A percentile compares a stretch with the other conserved stretches of the same genome.
These are phyloP conservation scores for Diaporthe citri DNA, from an alignment of 2,329 filamentous ascomycete genomes.

Conservation along the genomic window DNA sequence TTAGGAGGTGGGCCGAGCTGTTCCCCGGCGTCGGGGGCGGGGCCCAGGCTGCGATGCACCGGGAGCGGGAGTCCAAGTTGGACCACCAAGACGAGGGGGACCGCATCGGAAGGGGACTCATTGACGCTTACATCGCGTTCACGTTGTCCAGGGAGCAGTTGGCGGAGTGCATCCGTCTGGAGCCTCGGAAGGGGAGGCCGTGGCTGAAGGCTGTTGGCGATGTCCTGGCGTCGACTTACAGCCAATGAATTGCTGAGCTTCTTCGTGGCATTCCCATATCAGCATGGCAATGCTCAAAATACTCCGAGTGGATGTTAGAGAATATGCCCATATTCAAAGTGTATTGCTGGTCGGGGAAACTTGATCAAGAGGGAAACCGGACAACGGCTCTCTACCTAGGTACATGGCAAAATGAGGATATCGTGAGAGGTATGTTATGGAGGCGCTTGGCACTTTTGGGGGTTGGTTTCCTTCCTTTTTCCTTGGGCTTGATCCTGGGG, in stretches of 20 bases:
- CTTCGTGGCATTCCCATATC: background rate
- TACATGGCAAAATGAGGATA: background rate
- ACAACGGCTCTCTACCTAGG: background rate
- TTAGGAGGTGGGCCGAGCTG: background rate
- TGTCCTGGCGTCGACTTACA: background rate
- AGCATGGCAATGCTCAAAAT: background rate
- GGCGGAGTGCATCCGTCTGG: constrained; percentile 17
- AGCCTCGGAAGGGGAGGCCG: background rate
- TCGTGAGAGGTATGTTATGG: background rate
- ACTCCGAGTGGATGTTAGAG: background rate
- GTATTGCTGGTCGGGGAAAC: background rate
- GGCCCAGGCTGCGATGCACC: background rate
- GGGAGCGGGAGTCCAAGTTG: background rate
- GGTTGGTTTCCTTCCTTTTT: background rate
- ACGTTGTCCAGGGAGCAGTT: constrained; percentile 31
- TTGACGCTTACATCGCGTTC: constrained; percentile 36
- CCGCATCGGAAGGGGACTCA: constrained; percentile 28
- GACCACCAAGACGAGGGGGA: background rate
- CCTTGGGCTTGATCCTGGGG: background rate
- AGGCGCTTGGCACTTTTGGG: background rate
- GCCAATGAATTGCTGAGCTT: no score
- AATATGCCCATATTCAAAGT: background rate
- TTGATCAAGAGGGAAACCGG: rapidly evolving
- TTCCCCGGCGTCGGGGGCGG: background rate
- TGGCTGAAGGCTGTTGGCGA: background rate